phyloP scores from a whole-genome alignment of 169 alveolate species.

The Plasmodium knowlesi region DNA sequence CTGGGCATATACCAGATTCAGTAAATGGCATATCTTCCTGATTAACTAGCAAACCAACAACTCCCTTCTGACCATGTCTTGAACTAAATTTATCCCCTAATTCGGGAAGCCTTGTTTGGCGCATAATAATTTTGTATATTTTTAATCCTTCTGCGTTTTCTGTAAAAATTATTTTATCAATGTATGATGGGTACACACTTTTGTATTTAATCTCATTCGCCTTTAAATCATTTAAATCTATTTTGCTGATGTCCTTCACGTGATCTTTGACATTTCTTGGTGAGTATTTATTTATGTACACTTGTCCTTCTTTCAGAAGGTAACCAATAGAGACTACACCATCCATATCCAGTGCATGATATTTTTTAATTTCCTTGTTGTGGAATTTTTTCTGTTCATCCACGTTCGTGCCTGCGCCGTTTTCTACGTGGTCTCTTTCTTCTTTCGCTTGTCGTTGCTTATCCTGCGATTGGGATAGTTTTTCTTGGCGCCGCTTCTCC shows the following conservation, averaged over 20 bases:
- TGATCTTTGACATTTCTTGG: constrained; percentile 86
- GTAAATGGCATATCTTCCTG: constrained; percentile 99
- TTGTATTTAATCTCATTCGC: constrained; percentile 79
- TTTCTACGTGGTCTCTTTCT: not conserved
- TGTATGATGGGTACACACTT: constrained; percentile 86
- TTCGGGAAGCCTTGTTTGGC: constrained; percentile 98
- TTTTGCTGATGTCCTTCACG: constrained; percentile 76
- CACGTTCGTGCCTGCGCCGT: not conserved
- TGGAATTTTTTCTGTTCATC: not conserved
- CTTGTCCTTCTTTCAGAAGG: constrained; percentile 92
- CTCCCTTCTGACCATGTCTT: constrained; percentile 99
- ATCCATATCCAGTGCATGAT: constrained; percentile 90
- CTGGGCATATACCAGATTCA: constrained; percentile 99
- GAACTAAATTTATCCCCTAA: constrained; percentile 98
- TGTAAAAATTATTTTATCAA: constrained; percentile 96
- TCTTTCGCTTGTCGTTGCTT: not conserved
- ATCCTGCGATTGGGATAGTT: not conserved
- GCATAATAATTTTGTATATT: constrained; percentile 92
- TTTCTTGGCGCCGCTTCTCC: not conserved
- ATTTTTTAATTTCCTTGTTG: constrained; percentile 53
- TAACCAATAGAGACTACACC: constrained; percentile 96
- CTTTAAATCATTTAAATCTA: constrained; percentile 76
- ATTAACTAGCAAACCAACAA: constrained; percentile 98
- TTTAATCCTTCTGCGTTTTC: constrained; percentile 93
- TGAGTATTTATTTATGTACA: constrained; percentile 89